These are phyloP conservation scores for Orobanche coerulescens DNA, from an alignment of 257 asterid species.

Conservation along the genomic window DNA sequence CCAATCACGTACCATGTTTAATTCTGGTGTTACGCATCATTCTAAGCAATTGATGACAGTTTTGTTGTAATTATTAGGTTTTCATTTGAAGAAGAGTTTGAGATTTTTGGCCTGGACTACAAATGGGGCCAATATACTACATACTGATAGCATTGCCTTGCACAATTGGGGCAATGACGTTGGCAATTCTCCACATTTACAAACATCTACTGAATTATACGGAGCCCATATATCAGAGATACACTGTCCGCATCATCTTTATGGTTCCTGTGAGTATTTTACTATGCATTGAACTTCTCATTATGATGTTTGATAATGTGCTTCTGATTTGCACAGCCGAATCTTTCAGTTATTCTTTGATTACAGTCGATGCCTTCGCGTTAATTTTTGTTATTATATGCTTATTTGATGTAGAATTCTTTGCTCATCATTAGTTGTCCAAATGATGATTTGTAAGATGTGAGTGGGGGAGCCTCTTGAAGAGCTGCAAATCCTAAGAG, in stretches of 20 bases:
- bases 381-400: not conserved
- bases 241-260: constrained; percentile 91
- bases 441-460: not conserved
- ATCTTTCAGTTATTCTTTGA: not conserved
- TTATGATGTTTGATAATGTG: not conserved
- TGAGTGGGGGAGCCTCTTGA: not conserved
- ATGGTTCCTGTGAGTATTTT: constrained; percentile 92
- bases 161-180: constrained; percentile 65
- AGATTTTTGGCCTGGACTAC: constrained; percentile 16
- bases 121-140: constrained; percentile 81
- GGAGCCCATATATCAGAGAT: constrained; percentile 92
- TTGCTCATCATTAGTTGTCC: not conserved
- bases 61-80: constrained; percentile 17
- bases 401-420: not conserved
- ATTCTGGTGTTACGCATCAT: not conserved
- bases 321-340: not conserved
- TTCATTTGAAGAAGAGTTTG: constrained; percentile 14
- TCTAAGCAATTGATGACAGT: not conserved
- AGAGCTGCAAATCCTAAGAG: not conserved
- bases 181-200: constrained; percentile 77
- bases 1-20: not conserved
- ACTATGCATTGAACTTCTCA: constrained; percentile 1
- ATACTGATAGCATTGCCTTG: constrained; percentile 84
- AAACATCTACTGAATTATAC: constrained; percentile 89
- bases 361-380: not conserved